These are phyloP conservation scores for Penicillium brevicompactum DNA, from an alignment of 2,329 filamentous ascomycete genomes.

Conservation along the genomic window DNA sequence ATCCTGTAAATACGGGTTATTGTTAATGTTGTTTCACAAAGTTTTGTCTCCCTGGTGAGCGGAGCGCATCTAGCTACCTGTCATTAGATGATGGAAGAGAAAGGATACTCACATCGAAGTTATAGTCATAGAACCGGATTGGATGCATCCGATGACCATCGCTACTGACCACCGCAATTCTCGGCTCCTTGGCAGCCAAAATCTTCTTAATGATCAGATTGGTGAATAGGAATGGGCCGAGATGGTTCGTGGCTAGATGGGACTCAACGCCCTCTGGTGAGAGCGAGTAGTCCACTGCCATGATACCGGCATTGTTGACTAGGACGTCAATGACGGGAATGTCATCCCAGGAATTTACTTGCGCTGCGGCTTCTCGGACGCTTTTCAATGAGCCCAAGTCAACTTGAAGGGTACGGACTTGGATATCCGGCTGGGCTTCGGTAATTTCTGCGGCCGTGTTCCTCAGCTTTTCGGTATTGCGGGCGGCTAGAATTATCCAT, in stretches of 20 bases:
- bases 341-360: slow-evolving; percentile 25
- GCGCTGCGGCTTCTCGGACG: slow-evolving; percentile 34
- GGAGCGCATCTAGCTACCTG: too few relatives aligned
- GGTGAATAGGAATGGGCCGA: slow-evolving; percentile 44
- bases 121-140: slow-evolving; percentile 48
- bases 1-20: slow-evolving; percentile 16
- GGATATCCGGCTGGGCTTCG: too few relatives aligned
- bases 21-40: too few relatives aligned
- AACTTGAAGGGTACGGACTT: slow-evolving; percentile 22
- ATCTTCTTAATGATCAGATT: slow-evolving; percentile 41
- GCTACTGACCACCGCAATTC: slow-evolving; percentile 51
- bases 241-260: slow-evolving; percentile 43
- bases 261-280: slow-evolving; percentile 42
- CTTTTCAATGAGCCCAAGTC: slow-evolving; percentile 36
- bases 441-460: too few relatives aligned
- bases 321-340: slow-evolving; percentile 42
- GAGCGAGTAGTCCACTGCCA: slow-evolving; percentile 31
- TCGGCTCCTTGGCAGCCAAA: slow-evolving; percentile 24
- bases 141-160: slow-evolving; percentile 47
- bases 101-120: slow-evolving; percentile 42
- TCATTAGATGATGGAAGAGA: too few relatives aligned
- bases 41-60: too few relatives aligned
- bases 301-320: slow-evolving; percentile 49
- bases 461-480: too few relatives aligned
- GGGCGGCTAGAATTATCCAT: too few relatives aligned